A percentile compares a stretch with the other conserved stretches of the same genome.
phyloP scores from a whole-genome alignment of 768 basidiomycete species.

The button mushroom (Agaricus bisporus) region DNA sequence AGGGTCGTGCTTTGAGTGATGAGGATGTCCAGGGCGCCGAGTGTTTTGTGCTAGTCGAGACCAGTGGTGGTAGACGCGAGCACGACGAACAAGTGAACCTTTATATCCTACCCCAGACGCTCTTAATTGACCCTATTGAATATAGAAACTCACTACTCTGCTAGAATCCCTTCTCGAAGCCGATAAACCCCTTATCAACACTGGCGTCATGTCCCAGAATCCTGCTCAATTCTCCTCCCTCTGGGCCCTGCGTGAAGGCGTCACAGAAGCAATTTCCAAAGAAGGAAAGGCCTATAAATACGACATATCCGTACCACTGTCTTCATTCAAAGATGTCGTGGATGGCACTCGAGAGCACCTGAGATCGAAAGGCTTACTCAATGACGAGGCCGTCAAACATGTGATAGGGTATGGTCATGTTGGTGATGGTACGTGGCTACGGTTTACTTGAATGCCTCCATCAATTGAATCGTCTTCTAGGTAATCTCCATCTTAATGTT shows the following conservation, averaged over 20 bases:
- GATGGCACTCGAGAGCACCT: conserved; percentile 74
- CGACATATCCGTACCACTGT: conserved; percentile 85
- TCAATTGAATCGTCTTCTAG: conserved; percentile 29
- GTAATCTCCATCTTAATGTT: conserved; percentile 92
- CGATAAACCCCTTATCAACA: conserved; percentile 73
- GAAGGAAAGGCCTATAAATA: conserved; percentile 97
- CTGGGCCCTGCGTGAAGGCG: conserved; percentile 88
- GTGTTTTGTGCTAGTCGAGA: conserved; percentile 92
- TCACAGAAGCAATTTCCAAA: conserved; percentile 90
- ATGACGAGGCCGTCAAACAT: conserved; percentile 69
- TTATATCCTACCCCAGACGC: not conserved
- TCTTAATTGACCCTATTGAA: not conserved
- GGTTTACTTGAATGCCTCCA: not conserved
- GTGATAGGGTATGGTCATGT: conserved; percentile 95
- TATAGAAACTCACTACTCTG: conserved; percentile 78
- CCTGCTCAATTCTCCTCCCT: conserved; percentile 84
- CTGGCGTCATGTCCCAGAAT: conserved; percentile 88
- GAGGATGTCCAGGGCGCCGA: conserved; percentile 71
- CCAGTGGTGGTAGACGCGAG: conserved; percentile 85
- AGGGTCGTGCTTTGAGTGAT: conserved; percentile 69
- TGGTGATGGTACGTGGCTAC: conserved; percentile 71
- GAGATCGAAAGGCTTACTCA: conserved; percentile 59
- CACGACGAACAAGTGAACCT: conserved; percentile 83
- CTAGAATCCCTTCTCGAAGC: conserved; percentile 73
- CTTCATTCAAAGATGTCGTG: conserved; percentile 82